These are phyloP conservation scores for Colletotrichum filicis DNA, from an alignment of 2,329 filamentous ascomycete genomes.

Conservation along the genomic window DNA sequence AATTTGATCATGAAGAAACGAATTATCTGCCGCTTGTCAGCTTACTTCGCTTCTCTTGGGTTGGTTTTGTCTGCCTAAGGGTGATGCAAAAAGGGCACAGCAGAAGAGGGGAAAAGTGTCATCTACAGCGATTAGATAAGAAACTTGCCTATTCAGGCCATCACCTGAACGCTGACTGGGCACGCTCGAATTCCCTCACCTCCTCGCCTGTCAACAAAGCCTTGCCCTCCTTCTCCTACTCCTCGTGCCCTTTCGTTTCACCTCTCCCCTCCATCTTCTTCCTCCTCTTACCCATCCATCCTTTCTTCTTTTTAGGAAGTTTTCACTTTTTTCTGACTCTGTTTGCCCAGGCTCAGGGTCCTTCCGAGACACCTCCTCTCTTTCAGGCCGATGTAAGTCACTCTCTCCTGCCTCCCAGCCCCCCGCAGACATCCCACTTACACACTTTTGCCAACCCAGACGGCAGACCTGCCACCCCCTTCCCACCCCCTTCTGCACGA, in stretches of 20 bases:
- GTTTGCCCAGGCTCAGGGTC: constrained; percentile 12
- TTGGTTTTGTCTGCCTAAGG: constrained; percentile 5
- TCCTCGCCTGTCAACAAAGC: background rate
- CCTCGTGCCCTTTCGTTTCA: background rate
- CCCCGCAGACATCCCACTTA: constrained; percentile 23
- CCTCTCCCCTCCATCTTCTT: background rate
- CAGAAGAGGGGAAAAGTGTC: background rate
- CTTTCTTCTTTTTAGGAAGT: background rate
- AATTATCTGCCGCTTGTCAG: background rate
- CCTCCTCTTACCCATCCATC: background rate
- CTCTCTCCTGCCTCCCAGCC: constrained; percentile 15
- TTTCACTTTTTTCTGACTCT: background rate
- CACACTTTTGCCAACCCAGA: constrained; percentile 16
- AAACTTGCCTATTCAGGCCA: constrained; percentile 34
- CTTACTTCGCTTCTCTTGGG: background rate
- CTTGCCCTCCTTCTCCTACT: background rate
- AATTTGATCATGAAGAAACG: background rate
- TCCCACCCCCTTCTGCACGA: background rate
- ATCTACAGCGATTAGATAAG: constrained; percentile 28
- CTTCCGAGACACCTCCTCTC: constrained; percentile 20
- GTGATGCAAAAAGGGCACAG: too few species aligned
- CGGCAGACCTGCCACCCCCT: background rate
- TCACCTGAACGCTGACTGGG: constrained; percentile 27
- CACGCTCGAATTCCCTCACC: constrained; percentile 5
- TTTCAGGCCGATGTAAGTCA: background rate